Evolutionary conservation across 257 asterid species (phyloP).

Genomic region (Primulina eburnea): DNA sequence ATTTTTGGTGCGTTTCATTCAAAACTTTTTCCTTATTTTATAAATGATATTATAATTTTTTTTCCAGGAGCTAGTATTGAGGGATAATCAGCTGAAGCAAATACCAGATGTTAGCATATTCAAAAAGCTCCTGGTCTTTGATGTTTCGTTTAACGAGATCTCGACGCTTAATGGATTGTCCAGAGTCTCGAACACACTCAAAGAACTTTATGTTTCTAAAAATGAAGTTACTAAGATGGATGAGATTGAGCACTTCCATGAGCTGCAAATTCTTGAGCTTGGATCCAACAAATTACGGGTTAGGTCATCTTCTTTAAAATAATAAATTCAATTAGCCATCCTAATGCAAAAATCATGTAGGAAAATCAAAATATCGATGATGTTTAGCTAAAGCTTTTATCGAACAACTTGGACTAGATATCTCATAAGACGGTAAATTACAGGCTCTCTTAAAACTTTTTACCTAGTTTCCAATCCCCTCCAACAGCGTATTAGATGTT

Average conservation of each 20-base stretch:
- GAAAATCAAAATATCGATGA: neutral
- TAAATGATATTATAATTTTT: neutral
- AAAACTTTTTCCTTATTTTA: conserved; percentile 3
- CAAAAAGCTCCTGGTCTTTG: conserved; percentile 75
- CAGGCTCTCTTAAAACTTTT: neutral
- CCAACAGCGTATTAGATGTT: neutral
- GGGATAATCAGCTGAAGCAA: conserved; percentile 90
- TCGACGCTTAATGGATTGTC: conserved; percentile 66
- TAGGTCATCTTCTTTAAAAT: conserved; percentile 28
- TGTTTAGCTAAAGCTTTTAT: neutral
- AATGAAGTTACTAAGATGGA: conserved; percentile 85
- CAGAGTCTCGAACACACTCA: conserved; percentile 66
- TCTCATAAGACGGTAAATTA: neutral
- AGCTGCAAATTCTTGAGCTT: conserved; percentile 87
- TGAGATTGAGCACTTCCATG: conserved; percentile 83
- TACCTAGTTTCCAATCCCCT: neutral
- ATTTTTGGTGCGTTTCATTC: neutral
- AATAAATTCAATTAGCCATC: conserved; percentile 17
- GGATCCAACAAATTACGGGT: conserved; percentile 95
- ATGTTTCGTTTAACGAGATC: conserved; percentile 87
- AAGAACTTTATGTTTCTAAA: conserved; percentile 90
- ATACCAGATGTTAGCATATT: conserved; percentile 82
- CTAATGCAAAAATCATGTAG: conserved; percentile 1
- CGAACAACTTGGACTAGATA: neutral
- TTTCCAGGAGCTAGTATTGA: conserved; percentile 76